Evolutionary conservation across 2,329 filamentous ascomycete species (phyloP).

Genomic region (Cercospora berteroae): DNA sequence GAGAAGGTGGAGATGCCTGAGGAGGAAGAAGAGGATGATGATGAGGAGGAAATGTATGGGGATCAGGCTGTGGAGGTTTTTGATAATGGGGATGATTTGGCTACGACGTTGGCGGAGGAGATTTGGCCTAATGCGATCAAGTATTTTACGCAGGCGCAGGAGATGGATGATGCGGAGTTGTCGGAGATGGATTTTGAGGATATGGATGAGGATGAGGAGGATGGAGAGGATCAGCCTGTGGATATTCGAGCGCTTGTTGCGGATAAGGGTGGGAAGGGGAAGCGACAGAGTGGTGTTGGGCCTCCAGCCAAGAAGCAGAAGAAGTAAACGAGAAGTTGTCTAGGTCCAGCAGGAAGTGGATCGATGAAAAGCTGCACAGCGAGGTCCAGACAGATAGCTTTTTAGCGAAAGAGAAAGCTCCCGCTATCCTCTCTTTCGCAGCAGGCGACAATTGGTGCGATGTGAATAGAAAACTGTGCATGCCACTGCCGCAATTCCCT

Average conservation of each 20-base stretch:
- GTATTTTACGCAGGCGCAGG: constrained; percentile 76
- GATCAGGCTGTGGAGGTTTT: constrained; percentile 78
- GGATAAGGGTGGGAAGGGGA: constrained; percentile 46
- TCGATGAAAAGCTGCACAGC: background rate
- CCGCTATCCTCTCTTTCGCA: background rate
- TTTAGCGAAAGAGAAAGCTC: background rate
- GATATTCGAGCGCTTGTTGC: constrained; percentile 48
- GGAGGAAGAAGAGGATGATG: constrained; percentile 53
- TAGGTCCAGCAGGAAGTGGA: background rate
- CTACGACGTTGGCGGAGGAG: constrained; percentile 78
- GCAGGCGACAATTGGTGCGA: too few species aligned
- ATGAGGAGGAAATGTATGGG: constrained; percentile 61
- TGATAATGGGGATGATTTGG: constrained; percentile 80
- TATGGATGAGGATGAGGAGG: constrained; percentile 49
- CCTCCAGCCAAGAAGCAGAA: constrained; percentile 43
- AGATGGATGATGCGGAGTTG: constrained; percentile 60
- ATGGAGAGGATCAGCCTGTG: constrained; percentile 52
- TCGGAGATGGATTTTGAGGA: constrained; percentile 69
- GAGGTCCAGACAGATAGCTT: background rate
- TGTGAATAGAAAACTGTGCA: background rate
- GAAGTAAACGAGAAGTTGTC: constrained; percentile 24
- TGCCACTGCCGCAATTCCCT: background rate
- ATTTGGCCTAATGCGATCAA: constrained; percentile 84
- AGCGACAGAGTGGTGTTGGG: constrained; percentile 42
- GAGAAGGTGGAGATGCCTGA: constrained; percentile 39